phyloP scores from a whole-genome alignment of 2,329 filamentous ascomycete genomes.

The Dactylellina haptotyla region DNA sequence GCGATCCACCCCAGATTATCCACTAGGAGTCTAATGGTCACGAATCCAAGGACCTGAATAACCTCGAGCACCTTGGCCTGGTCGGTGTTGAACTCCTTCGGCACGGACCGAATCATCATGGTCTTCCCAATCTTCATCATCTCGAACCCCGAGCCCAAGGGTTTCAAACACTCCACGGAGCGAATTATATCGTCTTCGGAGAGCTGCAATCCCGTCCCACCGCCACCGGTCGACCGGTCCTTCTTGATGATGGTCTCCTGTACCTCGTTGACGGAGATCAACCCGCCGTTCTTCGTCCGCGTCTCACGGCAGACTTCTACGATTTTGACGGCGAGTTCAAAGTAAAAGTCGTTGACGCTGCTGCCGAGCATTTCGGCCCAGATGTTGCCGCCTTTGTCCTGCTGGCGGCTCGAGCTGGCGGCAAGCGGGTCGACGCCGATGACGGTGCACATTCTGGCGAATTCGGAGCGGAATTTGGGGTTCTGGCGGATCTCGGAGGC shows the following conservation, averaged over 20 bases:
- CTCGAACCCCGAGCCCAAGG: slow-evolving; percentile 86
- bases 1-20: slow-evolving; percentile 86
- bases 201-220: slow-evolving; percentile 66
- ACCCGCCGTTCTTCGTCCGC: slow-evolving; percentile 86
- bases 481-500: slow-evolving; percentile 95
- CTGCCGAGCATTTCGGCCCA: slow-evolving; percentile 93
- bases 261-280: slow-evolving; percentile 86
- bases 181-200: slow-evolving; percentile 81
- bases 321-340: slow-evolving; percentile 93
- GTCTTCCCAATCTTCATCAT: slow-evolving; percentile 84
- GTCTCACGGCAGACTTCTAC: slow-evolving; percentile 92
- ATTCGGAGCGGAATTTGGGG: slow-evolving; percentile 93
- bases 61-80: slow-evolving; percentile 92
- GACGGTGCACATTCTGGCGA: slow-evolving; percentile 96
- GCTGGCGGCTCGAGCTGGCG: slow-evolving; percentile 66
- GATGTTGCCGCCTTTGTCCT: slow-evolving; percentile 70
- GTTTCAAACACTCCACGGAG: slow-evolving; percentile 85
- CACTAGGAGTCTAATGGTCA: slow-evolving; percentile 88
- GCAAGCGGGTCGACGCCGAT: slow-evolving; percentile 96
- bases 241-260: slow-evolving; percentile 76
- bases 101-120: slow-evolving; percentile 89
- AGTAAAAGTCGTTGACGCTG: slow-evolving; percentile 97
- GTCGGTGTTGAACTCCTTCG: slow-evolving; percentile 93
- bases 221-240: slow-evolving; percentile 72
- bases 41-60: slow-evolving; percentile 75